phyloP scores from a whole-genome alignment of 1,284 basidiomycete genomes.

The Ustilago nuda region DNA sequence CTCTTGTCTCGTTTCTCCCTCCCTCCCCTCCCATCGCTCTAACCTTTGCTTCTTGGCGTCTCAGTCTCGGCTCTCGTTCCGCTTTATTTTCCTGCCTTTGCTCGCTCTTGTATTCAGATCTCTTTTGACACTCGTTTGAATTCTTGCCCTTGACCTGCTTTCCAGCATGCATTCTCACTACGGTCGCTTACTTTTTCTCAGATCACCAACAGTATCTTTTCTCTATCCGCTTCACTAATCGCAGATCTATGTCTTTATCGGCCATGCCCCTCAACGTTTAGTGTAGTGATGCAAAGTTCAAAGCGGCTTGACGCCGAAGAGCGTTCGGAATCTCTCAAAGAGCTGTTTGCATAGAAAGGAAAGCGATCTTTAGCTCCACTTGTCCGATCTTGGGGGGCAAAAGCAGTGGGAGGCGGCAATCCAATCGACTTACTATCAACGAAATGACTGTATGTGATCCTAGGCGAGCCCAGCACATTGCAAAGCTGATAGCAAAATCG shows the following conservation, averaged over 20 bases:
- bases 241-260: constrained; percentile 13
- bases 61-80: not conserved
- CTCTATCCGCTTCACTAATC: constrained; percentile 4
- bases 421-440: constrained; percentile 37
- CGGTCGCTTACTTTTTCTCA: constrained; percentile 6
- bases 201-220: constrained; percentile 34
- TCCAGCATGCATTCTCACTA: constrained; percentile 14
- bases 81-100: not conserved
- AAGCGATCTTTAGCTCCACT: not conserved
- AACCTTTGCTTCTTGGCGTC: not conserved
- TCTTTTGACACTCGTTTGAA: constrained; percentile 1
- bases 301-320: constrained; percentile 59
- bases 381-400: too few relatives aligned
- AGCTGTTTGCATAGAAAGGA: constrained; percentile 22
- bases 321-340: constrained; percentile 54
- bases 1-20: not conserved
- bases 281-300: constrained; percentile 6
- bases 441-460: constrained; percentile 60
- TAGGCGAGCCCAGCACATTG: constrained; percentile 60
- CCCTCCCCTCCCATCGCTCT: not conserved
- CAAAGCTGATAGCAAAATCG: constrained; percentile 27
- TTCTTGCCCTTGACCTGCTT: not conserved
- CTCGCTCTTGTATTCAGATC: constrained; percentile 20
- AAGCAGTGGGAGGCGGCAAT: too few relatives aligned
- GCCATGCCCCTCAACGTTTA: not conserved